These are phyloP conservation scores for Phaffia rhodozyma DNA, from an alignment of 1,284 basidiomycete species.

Conservation along the genomic window DNA sequence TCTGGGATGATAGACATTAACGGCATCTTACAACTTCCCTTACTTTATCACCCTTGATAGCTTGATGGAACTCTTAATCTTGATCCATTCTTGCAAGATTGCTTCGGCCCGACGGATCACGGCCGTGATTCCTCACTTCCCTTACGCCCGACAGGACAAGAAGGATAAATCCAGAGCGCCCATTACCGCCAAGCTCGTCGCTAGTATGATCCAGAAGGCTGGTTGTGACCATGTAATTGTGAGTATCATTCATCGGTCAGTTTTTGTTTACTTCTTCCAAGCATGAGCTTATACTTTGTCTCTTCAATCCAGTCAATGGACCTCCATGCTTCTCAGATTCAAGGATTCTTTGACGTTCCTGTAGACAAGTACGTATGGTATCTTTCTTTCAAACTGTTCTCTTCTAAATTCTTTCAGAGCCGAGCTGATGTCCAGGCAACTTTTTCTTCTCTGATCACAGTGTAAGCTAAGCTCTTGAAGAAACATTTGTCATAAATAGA, in stretches of 20 bases:
- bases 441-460: slow-evolving; percentile 29
- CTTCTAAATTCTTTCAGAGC: background rate
- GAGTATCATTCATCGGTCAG: slow-evolving; percentile 34
- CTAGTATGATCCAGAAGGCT: slow-evolving; percentile 95
- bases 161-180: slow-evolving; percentile 99
- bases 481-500: slow-evolving; percentile 17
- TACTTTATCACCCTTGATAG: slow-evolving; percentile 20
- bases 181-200: slow-evolving; percentile 96
- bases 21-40: background rate
- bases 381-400: background rate
- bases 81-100: slow-evolving; percentile 99
- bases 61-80: slow-evolving; percentile 94
- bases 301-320: slow-evolving; percentile 72
- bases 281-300: slow-evolving; percentile 2
- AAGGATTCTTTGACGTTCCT: slow-evolving; percentile 99
- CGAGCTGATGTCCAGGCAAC: background rate
- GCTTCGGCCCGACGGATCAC: slow-evolving; percentile 92
- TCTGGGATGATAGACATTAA: background rate
- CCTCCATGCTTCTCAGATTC: slow-evolving; percentile 93
- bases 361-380: slow-evolving; percentile 81
- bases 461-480: slow-evolving; percentile 39
- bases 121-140: slow-evolving; percentile 88
- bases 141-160: slow-evolving; percentile 94
- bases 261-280: background rate
- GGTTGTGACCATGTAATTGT: slow-evolving; percentile 99